Conservation (phyloP, 768 basidiomycete species). For the Aureoboletus auriporus region DNA sequence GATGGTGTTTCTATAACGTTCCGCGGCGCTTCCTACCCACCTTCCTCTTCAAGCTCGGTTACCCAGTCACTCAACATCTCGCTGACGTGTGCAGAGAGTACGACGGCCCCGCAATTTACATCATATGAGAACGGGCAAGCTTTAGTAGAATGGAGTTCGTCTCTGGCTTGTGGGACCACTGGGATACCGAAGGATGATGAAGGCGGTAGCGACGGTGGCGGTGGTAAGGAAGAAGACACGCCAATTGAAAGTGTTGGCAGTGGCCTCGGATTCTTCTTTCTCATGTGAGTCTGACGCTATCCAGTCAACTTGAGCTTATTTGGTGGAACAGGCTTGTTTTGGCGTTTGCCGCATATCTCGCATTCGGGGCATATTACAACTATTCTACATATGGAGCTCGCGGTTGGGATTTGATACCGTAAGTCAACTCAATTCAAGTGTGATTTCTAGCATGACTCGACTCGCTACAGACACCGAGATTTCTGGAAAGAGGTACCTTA, state of each 20-base stretch:
- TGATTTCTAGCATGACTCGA: slow-evolving; percentile 2
- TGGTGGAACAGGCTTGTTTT: slow-evolving; percentile 42
- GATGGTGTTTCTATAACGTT: slow-evolving; percentile 55
- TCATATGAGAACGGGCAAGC: slow-evolving; percentile 57
- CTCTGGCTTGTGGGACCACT: slow-evolving; percentile 51
- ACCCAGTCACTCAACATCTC: slow-evolving; percentile 60
- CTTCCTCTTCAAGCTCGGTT: slow-evolving; percentile 37
- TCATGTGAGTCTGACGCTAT: slow-evolving; percentile 51
- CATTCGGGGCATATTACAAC: slow-evolving; percentile 81
- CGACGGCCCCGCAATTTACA: slow-evolving; percentile 47
- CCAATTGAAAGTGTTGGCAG: slow-evolving; percentile 51
- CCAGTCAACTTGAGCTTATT: slow-evolving; percentile 4
- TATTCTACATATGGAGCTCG: slow-evolving; percentile 84
- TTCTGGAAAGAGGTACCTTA: slow-evolving; percentile 91
- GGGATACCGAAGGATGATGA: slow-evolving; percentile 26
- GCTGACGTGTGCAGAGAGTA: slow-evolving; percentile 48
- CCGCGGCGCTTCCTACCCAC: slow-evolving; percentile 60
- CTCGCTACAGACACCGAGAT: slow-evolving; percentile 64
- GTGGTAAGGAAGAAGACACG: slow-evolving; percentile 19
- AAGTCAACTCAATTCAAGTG: slow-evolving; percentile 31
- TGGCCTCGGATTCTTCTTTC: slow-evolving; percentile 86
- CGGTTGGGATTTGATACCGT: slow-evolving; percentile 83
- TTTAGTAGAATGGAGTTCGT: slow-evolving; percentile 58
- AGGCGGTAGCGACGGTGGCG: slow-evolving; percentile 14
- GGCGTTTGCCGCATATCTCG: slow-evolving; percentile 67